Conservation (phyloP, 352 stramenopile genomes). For the Phytophthora sp. region DNA sequence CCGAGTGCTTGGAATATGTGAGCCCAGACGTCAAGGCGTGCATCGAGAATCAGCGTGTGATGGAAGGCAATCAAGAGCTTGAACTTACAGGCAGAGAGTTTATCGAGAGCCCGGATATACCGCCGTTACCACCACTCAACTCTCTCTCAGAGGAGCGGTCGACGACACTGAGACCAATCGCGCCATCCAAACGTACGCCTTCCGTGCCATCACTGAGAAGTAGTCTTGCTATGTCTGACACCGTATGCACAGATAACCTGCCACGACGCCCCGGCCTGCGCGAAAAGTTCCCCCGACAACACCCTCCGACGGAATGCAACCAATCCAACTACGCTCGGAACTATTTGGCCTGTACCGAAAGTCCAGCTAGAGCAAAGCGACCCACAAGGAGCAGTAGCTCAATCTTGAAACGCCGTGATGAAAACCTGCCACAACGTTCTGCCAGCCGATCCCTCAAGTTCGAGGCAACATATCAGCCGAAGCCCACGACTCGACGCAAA, state of each 20-base stretch:
- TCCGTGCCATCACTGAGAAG: too few species aligned
- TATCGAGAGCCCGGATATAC: constrained; percentile 55
- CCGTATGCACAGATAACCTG: constrained; percentile 25
- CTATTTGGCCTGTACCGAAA: constrained; percentile 17
- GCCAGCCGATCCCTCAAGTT: constrained; percentile 41
- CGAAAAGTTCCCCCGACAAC: constrained; percentile 35
- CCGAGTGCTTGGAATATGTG: constrained; percentile 60
- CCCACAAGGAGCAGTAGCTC: constrained; percentile 10
- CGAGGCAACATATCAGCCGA: constrained; percentile 10
- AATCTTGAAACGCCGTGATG: constrained; percentile 1
- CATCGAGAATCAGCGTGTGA: constrained; percentile 36
- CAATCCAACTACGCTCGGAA: constrained; percentile 14
- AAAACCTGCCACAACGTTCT: constrained; percentile 13
- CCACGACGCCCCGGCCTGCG: constrained; percentile 38
- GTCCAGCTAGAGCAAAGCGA: constrained; percentile 15
- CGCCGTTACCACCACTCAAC: constrained; percentile 28
- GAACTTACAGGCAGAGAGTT: constrained; percentile 72
- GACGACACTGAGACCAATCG: constrained; percentile 17
- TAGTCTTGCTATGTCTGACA: too few species aligned
- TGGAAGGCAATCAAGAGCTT: constrained; percentile 68
- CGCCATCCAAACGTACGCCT: constrained; percentile 22
- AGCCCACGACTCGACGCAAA: constrained; percentile 15
- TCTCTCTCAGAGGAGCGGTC: constrained; percentile 11
- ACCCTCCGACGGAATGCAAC: constrained; percentile 14
- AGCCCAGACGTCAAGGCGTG: constrained; percentile 67